Evolutionary conservation across 202 grass and related monocot genomes (phyloP).

Genomic region (Brachypodium distachyon): DNA sequence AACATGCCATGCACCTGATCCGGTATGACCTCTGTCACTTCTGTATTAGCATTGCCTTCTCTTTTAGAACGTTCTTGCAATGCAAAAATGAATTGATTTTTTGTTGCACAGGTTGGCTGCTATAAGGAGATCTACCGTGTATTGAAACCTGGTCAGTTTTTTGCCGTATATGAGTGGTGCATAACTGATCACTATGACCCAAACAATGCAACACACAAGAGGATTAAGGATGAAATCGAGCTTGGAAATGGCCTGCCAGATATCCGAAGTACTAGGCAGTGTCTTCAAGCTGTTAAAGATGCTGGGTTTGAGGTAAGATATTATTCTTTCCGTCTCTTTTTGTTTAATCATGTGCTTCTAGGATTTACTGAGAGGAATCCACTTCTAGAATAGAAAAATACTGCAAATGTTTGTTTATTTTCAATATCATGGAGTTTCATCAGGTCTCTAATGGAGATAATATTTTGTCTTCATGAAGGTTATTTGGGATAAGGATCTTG

Average conservation of each 20-base stretch:
- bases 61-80: background rate
- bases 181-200: slow-evolving; percentile 82
- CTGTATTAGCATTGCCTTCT: background rate
- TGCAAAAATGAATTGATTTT: background rate
- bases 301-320: slow-evolving; percentile 88
- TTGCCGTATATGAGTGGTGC: slow-evolving; percentile 97
- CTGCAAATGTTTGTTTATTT: slow-evolving; percentile 7
- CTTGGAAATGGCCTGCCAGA: slow-evolving; percentile 92
- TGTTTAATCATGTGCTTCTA: background rate
- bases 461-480: slow-evolving; percentile 48
- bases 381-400: background rate
- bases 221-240: slow-evolving; percentile 85
- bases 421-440: slow-evolving; percentile 16
- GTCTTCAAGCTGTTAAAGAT: slow-evolving; percentile 88
- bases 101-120: slow-evolving; percentile 62
- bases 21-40: slow-evolving; percentile 30
- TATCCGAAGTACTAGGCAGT: slow-evolving; percentile 70
- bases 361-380: background rate
- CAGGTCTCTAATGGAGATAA: background rate
- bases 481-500: slow-evolving; percentile 90
- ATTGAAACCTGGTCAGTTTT: slow-evolving; percentile 90
- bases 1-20: slow-evolving; percentile 91
- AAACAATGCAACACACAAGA: slow-evolving; percentile 71
- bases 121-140: slow-evolving; percentile 96
- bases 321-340: background rate